Percentiles rank a stretch among this genome's conserved stretches.
phyloP scores from a whole-genome alignment of 202 grass and related monocot species.

The Miscanthus sacchariflorus region DNA sequence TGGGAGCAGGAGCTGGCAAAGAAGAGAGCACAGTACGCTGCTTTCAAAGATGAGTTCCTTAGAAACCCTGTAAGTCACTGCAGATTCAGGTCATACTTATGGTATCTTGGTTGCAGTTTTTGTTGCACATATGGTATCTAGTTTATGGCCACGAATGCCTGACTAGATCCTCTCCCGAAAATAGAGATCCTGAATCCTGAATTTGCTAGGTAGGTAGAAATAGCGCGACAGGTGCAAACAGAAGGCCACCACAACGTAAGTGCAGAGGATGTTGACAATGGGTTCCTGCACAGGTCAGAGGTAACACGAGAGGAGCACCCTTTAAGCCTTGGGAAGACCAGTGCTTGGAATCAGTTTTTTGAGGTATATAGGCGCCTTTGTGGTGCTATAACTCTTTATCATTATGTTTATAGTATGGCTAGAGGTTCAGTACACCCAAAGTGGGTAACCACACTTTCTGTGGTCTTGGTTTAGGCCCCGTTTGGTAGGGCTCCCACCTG shows the following conservation, averaged over 20 bases:
- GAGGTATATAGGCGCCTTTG: constrained; percentile 52
- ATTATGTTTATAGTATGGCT: not conserved
- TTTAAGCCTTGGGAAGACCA: constrained; percentile 81
- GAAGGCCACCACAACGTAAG: constrained; percentile 26
- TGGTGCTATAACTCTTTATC: not conserved
- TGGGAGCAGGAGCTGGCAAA: constrained; percentile 76
- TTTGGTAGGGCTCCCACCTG: too few species aligned
- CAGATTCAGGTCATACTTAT: constrained; percentile 26
- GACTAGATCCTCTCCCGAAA: not conserved
- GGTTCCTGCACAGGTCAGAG: constrained; percentile 64
- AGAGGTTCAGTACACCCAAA: not conserved
- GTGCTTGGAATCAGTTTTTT: constrained; percentile 81
- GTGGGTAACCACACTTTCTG: not conserved
- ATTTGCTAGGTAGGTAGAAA: constrained; percentile 85
- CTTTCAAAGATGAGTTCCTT: constrained; percentile 86
- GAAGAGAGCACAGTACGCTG: constrained; percentile 70
- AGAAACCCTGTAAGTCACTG: constrained; percentile 71
- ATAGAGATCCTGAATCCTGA: constrained; percentile 26
- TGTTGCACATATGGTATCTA: not conserved
- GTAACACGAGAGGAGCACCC: constrained; percentile 77
- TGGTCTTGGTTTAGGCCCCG: not conserved
- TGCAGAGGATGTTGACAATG: constrained; percentile 41
- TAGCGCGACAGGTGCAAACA: constrained; percentile 47
- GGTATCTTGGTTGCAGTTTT: constrained; percentile 15
- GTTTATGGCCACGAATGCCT: not conserved